A percentile compares a stretch with the other conserved stretches of the same genome.
These are phyloP conservation scores for Zymoseptoria crescenta DNA, from an alignment of 2,329 filamentous ascomycete species.

Conservation along the genomic window DNA sequence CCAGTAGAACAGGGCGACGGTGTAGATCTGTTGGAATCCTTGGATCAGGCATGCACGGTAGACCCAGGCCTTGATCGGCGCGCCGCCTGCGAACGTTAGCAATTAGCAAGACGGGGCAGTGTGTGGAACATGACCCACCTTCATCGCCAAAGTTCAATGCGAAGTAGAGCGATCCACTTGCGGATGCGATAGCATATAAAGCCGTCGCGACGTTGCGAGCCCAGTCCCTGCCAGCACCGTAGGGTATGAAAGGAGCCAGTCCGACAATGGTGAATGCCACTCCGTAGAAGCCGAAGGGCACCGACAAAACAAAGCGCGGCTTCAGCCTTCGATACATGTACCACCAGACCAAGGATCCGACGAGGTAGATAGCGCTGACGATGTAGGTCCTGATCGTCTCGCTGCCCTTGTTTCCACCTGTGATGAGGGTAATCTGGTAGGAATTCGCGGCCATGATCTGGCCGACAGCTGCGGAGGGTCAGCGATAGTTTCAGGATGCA, in stretches of 20 bases:
- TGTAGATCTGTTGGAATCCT: constrained; percentile 56
- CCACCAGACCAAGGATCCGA: constrained; percentile 54
- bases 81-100: constrained; percentile 32
- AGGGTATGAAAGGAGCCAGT: constrained; percentile 45
- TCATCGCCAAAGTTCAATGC: constrained; percentile 50
- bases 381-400: constrained; percentile 48
- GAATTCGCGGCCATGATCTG: constrained; percentile 57
- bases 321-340: constrained; percentile 48
- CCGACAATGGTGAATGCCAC: constrained; percentile 53
- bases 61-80: constrained; percentile 54
- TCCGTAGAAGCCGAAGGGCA: constrained; percentile 55
- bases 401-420: constrained; percentile 50
- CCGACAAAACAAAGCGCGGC: constrained; percentile 48
- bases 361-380: constrained; percentile 50
- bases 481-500: too few species aligned
- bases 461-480: constrained; percentile 30
- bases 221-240: constrained; percentile 38
- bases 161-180: constrained; percentile 56
- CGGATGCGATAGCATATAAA: constrained; percentile 52
- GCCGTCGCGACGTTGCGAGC: constrained; percentile 53
- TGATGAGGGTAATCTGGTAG: constrained; percentile 57
- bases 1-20: constrained; percentile 58
- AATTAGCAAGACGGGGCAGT: background rate
- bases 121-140: background rate
- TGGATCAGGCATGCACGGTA: constrained; percentile 56